Evolutionary conservation across 2,329 filamentous ascomycete genomes (phyloP).

Genomic region (Graphilbum fragrans): DNA sequence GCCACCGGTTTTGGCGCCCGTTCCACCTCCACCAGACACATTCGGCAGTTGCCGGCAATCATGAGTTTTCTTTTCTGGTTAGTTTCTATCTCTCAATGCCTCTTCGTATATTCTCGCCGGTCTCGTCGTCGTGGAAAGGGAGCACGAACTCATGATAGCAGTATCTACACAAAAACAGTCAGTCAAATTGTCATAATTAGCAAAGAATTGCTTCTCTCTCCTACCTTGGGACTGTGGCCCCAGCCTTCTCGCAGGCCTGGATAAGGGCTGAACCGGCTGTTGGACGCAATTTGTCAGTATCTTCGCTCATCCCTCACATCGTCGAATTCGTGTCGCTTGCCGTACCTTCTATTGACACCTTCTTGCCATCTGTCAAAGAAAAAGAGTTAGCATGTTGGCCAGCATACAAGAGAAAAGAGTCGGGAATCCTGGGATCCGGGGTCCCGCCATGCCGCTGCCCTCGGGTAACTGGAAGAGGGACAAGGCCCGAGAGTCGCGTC

Average conservation of each 20-base stretch:
- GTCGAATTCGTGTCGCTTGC: constrained; percentile 6
- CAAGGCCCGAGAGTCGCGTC: no score
- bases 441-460: no score
- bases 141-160: constrained; percentile 79
- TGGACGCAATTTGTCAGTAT: constrained; percentile 10
- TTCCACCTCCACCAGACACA: constrained; percentile 98
- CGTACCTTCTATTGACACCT: constrained; percentile 92
- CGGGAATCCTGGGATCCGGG: no score
- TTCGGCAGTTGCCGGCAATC: constrained; percentile 99
- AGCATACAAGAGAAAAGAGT: no score
- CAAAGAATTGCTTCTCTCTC: constrained; percentile 13
- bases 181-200: constrained; percentile 12
- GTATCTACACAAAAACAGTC: constrained; percentile 49
- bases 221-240: constrained; percentile 74
- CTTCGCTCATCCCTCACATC: background rate
- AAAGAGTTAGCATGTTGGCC: constrained; percentile 6
- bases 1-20: constrained; percentile 92
- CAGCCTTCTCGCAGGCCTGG: constrained; percentile 98
- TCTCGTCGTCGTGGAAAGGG: background rate
- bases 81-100: background rate
- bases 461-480: no score
- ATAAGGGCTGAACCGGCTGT: constrained; percentile 92
- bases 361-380: constrained; percentile 71
- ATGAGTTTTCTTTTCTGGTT: constrained; percentile 63
- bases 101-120: background rate